Evolutionary conservation across 2,329 filamentous ascomycete genomes (phyloP).

Genomic region (Colletotrichum orbiculare): DNA sequence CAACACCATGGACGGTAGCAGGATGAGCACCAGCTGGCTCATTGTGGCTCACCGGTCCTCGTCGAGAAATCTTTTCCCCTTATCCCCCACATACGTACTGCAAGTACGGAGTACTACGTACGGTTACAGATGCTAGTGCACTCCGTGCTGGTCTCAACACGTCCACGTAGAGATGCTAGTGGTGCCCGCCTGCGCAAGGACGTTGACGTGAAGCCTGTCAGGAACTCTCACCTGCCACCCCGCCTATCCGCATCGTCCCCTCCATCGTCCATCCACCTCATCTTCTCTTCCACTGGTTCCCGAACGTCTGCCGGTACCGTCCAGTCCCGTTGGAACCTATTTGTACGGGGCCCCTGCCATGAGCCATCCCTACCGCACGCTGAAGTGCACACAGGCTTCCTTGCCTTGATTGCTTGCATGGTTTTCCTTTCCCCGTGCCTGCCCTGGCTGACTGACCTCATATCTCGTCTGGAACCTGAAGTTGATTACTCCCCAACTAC

Average conservation of each 20-base stretch:
- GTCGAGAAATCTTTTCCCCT: background rate
- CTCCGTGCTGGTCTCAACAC: constrained; percentile 8
- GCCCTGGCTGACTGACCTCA: constrained; percentile 12
- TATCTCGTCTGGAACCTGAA: constrained; percentile 14
- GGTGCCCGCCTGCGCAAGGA: constrained; percentile 10
- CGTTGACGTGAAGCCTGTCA: constrained; percentile 22
- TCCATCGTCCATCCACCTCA: background rate
- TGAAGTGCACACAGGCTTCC: background rate
- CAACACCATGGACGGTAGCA: no score
- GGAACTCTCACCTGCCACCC: constrained; percentile 27
- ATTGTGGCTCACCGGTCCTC: constrained; percentile 23
- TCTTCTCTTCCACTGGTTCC: constrained; percentile 23
- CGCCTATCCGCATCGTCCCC: constrained; percentile 8
- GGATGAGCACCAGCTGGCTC: constrained; percentile 14
- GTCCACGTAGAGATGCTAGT: background rate
- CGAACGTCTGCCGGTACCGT: constrained; percentile 22
- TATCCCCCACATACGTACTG: background rate
- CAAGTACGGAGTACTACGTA: background rate
- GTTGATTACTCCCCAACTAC: background rate
- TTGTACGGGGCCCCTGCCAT: no score
- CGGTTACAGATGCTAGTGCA: background rate
- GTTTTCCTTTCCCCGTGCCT: background rate
- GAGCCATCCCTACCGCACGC: background rate
- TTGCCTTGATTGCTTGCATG: constrained; percentile 18
- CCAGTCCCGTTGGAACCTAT: constrained; percentile 3